A percentile compares a stretch with the other conserved stretches of the same genome.
These are phyloP conservation scores for Tilletia horrida DNA, from an alignment of 1,284 basidiomycete genomes.

Conservation along the genomic window DNA sequence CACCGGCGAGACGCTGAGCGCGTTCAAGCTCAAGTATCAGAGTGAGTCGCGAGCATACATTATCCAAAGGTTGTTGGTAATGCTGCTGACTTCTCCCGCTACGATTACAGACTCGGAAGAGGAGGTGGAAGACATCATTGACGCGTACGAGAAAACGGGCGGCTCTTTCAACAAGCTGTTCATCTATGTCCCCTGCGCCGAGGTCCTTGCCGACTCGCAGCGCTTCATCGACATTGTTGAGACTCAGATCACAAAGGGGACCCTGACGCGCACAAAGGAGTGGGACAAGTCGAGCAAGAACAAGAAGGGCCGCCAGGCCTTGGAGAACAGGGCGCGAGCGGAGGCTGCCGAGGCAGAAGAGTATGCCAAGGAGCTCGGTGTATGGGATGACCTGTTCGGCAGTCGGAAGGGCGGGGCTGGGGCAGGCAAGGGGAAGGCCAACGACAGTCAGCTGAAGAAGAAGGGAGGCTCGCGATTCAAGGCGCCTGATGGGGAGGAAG, in stretches of 20 bases:
- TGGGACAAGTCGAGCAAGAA: constrained; percentile 17
- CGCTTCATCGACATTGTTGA: constrained; percentile 24
- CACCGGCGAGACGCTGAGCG: constrained; percentile 40
- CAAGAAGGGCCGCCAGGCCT: background rate
- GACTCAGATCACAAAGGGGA: constrained; percentile 31
- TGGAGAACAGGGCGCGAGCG: constrained; percentile 17
- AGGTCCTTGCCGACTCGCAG: constrained; percentile 18
- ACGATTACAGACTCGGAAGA: constrained; percentile 35
- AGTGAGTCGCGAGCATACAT: constrained; percentile 19
- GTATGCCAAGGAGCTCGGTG: constrained; percentile 36
- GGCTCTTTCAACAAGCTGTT: constrained; percentile 39
- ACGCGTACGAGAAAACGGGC: constrained; percentile 39
- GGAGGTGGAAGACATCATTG: constrained; percentile 45
- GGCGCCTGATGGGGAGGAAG: background rate
- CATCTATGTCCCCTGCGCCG: constrained; percentile 15
- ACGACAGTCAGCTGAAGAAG: constrained; percentile 28
- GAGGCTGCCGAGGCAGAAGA: constrained; percentile 22
- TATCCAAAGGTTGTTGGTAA: background rate
- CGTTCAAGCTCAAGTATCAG: constrained; percentile 49
- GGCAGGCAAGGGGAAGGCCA: constrained; percentile 15
- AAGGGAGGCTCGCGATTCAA: constrained; percentile 21
- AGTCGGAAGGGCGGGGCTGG: constrained; percentile 17
- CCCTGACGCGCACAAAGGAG: constrained; percentile 29
- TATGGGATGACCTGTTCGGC: constrained; percentile 52
- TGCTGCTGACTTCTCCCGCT: background rate